phyloP scores from a whole-genome alignment of 805 yeast genomes.

The Metschnikowia kofuensis region DNA sequence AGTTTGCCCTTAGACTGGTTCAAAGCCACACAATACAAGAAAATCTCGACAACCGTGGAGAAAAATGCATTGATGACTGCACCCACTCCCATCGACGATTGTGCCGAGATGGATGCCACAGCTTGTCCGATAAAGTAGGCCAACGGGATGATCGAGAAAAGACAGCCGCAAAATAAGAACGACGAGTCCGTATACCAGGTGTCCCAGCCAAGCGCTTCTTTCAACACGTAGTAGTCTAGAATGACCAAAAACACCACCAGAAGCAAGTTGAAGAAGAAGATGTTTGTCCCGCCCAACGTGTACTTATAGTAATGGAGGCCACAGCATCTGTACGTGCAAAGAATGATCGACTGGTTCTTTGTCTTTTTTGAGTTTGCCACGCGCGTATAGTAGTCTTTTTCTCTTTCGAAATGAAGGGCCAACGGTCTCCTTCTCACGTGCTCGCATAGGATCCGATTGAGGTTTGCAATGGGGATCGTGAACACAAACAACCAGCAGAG shows the following conservation, averaged over 20 bases:
- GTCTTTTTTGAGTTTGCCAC: no score
- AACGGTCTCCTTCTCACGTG: conserved; percentile 90
- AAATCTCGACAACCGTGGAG: conserved; percentile 93
- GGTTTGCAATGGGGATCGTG: conserved; percentile 91
- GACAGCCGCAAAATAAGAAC: conserved; percentile 67
- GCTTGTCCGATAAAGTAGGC: conserved; percentile 98
- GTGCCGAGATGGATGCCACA: conserved; percentile 98
- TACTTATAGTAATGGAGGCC: no score
- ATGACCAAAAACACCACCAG: conserved; percentile 80
- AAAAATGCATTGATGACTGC: conserved; percentile 97
- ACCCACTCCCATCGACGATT: conserved; percentile 98
- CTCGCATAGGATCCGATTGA: conserved; percentile 59
- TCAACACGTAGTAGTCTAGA: conserved; percentile 65
- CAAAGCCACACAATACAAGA: conserved; percentile 87
- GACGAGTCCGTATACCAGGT: conserved; percentile 57
- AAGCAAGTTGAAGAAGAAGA: conserved; percentile 69
- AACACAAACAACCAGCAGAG: conserved; percentile 81
- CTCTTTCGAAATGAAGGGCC: conserved; percentile 66
- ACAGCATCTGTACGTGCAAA: no score
- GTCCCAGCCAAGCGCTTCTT: conserved; percentile 38
- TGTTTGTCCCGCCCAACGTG: no score
- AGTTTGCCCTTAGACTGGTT: conserved; percentile 79
- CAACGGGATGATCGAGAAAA: conserved; percentile 84
- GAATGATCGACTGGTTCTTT: no score
- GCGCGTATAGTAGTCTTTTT: no score